These are phyloP conservation scores for Colletotrichum caudatum DNA, from an alignment of 2,329 filamentous ascomycete genomes.

Conservation along the genomic window DNA sequence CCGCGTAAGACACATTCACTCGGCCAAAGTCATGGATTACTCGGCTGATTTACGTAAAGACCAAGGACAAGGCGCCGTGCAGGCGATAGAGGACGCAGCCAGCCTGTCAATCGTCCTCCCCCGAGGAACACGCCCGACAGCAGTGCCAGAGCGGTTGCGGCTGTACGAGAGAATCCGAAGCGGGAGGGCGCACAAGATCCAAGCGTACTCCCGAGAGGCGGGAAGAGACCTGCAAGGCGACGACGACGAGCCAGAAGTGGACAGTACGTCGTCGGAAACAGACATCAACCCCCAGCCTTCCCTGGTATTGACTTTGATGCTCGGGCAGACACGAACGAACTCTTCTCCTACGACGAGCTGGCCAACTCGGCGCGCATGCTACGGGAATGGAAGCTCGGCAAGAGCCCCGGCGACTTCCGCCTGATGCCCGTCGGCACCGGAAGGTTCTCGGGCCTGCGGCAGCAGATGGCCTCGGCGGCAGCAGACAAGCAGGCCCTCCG, in stretches of 20 bases:
- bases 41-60: slow-evolving; percentile 15
- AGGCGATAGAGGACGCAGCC: slow-evolving; percentile 75
- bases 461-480: slow-evolving; percentile 46
- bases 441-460: slow-evolving; percentile 58
- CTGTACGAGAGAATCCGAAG: slow-evolving; percentile 70
- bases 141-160: slow-evolving; percentile 66
- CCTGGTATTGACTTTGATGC: slow-evolving; percentile 29
- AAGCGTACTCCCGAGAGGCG: slow-evolving; percentile 65
- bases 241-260: neutral
- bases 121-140: slow-evolving; percentile 53
- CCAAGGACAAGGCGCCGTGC: slow-evolving; percentile 58
- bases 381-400: slow-evolving; percentile 48
- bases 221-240: slow-evolving; percentile 55
- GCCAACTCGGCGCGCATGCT: slow-evolving; percentile 64
- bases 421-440: slow-evolving; percentile 60
- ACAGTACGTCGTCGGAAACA: slow-evolving; percentile 42
- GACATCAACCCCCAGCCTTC: too few relatives aligned
- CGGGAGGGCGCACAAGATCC: slow-evolving; percentile 68
- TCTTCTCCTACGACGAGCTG: slow-evolving; percentile 69
- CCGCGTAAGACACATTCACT: slow-evolving; percentile 57
- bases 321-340: slow-evolving; percentile 59
- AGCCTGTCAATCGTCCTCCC: slow-evolving; percentile 68
- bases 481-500: neutral
- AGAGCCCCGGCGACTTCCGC: slow-evolving; percentile 50
- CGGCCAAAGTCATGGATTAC: too few relatives aligned